These are phyloP conservation scores for Earliella scabrosa DNA, from an alignment of 1,284 basidiomycete genomes.

Conservation along the genomic window DNA sequence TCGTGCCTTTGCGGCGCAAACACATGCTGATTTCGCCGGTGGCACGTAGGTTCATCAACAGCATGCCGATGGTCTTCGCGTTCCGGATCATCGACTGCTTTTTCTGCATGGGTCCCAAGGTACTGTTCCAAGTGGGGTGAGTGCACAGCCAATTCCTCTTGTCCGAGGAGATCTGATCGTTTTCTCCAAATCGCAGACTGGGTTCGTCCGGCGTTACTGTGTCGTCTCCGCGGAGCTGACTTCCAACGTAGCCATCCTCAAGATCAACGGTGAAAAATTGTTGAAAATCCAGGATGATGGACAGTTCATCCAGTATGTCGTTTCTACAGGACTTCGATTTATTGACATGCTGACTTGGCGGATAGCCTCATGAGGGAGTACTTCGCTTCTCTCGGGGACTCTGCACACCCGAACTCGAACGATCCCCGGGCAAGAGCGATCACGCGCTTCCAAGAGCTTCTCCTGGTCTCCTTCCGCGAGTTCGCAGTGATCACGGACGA, in stretches of 20 bases:
- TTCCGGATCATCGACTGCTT: slow-evolving; percentile 99
- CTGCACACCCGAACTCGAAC: slow-evolving; percentile 88
- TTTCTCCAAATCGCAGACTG: slow-evolving; percentile 41
- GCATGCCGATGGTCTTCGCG: slow-evolving; percentile 99
- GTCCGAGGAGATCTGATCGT: slow-evolving; percentile 11
- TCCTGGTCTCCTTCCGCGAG: slow-evolving; percentile 95
- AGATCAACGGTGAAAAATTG: slow-evolving; percentile 96
- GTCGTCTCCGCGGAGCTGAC: slow-evolving; percentile 10
- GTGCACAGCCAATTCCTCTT: slow-evolving; percentile 34
- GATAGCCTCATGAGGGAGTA: slow-evolving; percentile 93
- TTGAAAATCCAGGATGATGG: slow-evolving; percentile 98
- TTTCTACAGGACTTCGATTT: not conserved
- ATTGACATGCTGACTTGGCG: not conserved
- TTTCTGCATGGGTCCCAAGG: slow-evolving; percentile 98
- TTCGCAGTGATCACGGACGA: slow-evolving; percentile 98
- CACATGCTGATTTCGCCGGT: not conserved
- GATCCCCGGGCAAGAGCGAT: slow-evolving; percentile 94
- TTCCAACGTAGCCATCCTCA: slow-evolving; percentile 78
- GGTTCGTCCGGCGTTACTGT: slow-evolving; percentile 40
- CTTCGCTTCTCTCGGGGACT: slow-evolving; percentile 92
- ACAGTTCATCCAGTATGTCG: slow-evolving; percentile 87
- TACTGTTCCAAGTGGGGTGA: slow-evolving; percentile 96
- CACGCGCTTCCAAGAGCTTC: slow-evolving; percentile 97
- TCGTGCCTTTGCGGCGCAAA: not conserved
- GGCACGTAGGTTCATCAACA: slow-evolving; percentile 87